Conservation (phyloP, 1,284 basidiomycete species). For the Cryptococcus hybrid region DNA sequence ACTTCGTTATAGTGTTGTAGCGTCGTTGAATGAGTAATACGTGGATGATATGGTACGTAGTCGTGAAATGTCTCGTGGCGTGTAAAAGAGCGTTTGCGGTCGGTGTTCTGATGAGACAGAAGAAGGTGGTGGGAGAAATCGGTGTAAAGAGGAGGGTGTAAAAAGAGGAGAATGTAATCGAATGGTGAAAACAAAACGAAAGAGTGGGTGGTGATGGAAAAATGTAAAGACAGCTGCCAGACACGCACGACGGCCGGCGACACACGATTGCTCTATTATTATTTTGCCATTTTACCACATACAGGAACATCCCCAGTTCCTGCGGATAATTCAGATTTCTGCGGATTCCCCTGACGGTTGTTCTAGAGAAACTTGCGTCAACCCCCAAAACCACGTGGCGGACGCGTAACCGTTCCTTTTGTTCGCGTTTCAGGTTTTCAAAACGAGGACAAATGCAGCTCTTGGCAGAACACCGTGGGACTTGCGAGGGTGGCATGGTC, state of each 20-base stretch:
- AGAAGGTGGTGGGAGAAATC: background rate
- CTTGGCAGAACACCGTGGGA: no score
- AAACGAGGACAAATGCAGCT: no score
- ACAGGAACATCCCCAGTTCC: background rate
- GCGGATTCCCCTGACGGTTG: no score
- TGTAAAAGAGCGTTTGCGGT: conserved; percentile 18
- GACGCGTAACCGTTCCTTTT: no score
- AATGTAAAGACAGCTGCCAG: background rate
- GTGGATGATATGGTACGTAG: conserved; percentile 1
- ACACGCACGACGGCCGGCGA: background rate
- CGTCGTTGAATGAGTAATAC: background rate
- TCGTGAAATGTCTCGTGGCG: conserved; percentile 1
- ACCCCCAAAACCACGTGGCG: no score
- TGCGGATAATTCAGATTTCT: background rate
- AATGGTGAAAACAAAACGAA: background rate
- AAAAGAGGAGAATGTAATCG: background rate
- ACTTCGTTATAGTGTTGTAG: background rate
- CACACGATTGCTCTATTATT: no score
- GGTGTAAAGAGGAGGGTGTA: background rate
- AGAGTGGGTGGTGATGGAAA: no score
- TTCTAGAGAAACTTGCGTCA: no score
- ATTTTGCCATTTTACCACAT: background rate
- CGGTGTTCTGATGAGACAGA: conserved; percentile 5
- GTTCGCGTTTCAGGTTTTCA: no score
- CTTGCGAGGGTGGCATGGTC: no score